Evolutionary conservation across 495 filamentous ascomycete species (phyloP).

Genomic region (Tuber microsphaerosporum): DNA sequence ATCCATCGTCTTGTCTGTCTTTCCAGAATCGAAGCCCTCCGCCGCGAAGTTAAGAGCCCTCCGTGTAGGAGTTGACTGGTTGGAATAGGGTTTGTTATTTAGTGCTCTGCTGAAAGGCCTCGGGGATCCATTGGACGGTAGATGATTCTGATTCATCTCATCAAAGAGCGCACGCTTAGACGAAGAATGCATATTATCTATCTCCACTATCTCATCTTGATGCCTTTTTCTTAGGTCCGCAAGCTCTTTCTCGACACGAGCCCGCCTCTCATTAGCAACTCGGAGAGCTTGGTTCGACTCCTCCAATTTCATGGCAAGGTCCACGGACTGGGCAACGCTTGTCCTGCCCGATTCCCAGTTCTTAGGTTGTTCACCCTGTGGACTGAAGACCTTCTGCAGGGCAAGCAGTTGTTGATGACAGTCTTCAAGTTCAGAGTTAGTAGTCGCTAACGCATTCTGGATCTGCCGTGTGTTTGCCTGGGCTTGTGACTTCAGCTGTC

Average conservation of each 20-base stretch:
- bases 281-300: constrained; percentile 78
- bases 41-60: constrained; percentile 63
- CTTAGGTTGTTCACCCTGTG: constrained; percentile 56
- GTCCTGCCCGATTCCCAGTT: constrained; percentile 59
- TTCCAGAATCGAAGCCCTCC: constrained; percentile 62
- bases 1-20: constrained; percentile 84
- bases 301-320: constrained; percentile 82
- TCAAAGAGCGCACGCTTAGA: constrained; percentile 68
- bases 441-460: constrained; percentile 66
- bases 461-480: constrained; percentile 77
- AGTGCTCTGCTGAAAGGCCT: constrained; percentile 66
- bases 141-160: constrained; percentile 80
- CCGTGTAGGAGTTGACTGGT: constrained; percentile 66
- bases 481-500: constrained; percentile 75
- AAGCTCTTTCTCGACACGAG: constrained; percentile 76
- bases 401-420: constrained; percentile 70
- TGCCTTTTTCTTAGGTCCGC: constrained; percentile 66
- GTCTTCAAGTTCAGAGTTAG: constrained; percentile 70
- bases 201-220: constrained; percentile 65
- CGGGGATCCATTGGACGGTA: constrained; percentile 68
- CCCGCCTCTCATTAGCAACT: constrained; percentile 73
- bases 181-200: constrained; percentile 63
- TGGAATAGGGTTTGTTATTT: constrained; percentile 64
- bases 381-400: constrained; percentile 79
- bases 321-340: constrained; percentile 52